Evolutionary conservation across 2,329 filamentous ascomycete species (phyloP).

Genomic region (Fusarium cicatricum): DNA sequence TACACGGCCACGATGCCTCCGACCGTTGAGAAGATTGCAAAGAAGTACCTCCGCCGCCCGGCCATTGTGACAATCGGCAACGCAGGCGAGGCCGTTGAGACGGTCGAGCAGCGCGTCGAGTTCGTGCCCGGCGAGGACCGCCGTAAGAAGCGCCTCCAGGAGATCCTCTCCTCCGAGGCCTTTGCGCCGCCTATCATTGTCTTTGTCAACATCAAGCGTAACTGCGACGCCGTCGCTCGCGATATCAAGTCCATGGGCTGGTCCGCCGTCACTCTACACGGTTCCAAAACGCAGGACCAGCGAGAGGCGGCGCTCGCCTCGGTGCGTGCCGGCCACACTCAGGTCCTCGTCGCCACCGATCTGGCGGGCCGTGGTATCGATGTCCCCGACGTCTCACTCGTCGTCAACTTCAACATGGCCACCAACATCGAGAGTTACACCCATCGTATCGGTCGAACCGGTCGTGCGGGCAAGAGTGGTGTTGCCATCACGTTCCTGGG

Average conservation of each 20-base stretch:
- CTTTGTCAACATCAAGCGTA: constrained; percentile 99
- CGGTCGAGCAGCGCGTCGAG: constrained; percentile 96
- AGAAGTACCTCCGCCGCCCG: constrained; percentile 92
- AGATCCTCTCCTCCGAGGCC: constrained; percentile 82
- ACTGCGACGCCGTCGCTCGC: constrained; percentile 92
- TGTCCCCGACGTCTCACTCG: constrained; percentile 90
- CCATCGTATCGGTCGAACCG: constrained; percentile 94
- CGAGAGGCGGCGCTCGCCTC: constrained; percentile 89
- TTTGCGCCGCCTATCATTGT: constrained; percentile 94
- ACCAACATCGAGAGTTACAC: constrained; percentile 93
- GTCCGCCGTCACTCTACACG: constrained; percentile 88
- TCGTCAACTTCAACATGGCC: constrained; percentile 99
- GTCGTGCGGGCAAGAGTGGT: constrained; percentile 96
- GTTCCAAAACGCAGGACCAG: constrained; percentile 97
- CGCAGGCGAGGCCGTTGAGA: constrained; percentile 93
- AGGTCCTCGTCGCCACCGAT: constrained; percentile 95
- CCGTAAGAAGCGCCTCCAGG: constrained; percentile 92
- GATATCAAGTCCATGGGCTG: constrained; percentile 96
- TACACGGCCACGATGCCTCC: constrained; percentile 99
- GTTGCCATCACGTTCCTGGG: constrained; percentile 95
- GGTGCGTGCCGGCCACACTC: constrained; percentile 80
- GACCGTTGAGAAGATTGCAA: constrained; percentile 92
- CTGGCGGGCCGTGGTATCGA: constrained; percentile 97
- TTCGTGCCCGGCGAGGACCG: constrained; percentile 92
- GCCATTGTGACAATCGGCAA: constrained; percentile 96